Percentiles rank a stretch among this genome's conserved stretches.
phyloP scores from a whole-genome alignment of 2,329 filamentous ascomycete species.

The Amesomyces nigricolor region DNA sequence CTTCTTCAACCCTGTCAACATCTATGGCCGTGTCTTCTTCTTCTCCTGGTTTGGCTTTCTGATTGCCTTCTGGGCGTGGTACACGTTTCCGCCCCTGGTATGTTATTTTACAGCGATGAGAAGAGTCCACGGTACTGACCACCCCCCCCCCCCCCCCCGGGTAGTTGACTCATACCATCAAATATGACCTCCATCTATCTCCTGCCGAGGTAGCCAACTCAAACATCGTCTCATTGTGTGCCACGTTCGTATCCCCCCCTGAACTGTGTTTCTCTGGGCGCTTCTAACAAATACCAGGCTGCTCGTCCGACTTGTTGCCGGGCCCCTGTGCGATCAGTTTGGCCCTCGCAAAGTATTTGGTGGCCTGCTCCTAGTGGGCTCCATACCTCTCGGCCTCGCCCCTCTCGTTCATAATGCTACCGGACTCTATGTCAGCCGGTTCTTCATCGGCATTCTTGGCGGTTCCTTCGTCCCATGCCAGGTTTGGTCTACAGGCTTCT shows the following conservation, averaged over 20 bases:
- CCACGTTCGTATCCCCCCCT: constrained; percentile 45
- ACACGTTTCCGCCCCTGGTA: constrained; percentile 82
- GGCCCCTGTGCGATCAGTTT: constrained; percentile 78
- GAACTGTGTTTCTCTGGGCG: background rate
- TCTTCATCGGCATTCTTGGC: constrained; percentile 76
- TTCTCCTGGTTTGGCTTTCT: constrained; percentile 86
- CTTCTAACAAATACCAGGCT: constrained; percentile 41
- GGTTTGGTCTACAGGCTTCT: constrained; percentile 90
- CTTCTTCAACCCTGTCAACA: constrained; percentile 67
- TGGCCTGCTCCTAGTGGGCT: constrained; percentile 67
- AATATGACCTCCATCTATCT: constrained; percentile 67
- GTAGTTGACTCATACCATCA: constrained; percentile 68
- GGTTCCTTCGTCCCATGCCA: constrained; percentile 80
- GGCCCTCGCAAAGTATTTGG: constrained; percentile 78
- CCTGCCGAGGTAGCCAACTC: constrained; percentile 74
- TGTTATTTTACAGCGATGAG: constrained; percentile 26
- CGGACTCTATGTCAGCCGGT: constrained; percentile 67
- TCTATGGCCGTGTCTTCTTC: constrained; percentile 83
- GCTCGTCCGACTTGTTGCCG: constrained; percentile 69
- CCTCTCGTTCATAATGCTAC: constrained; percentile 64
- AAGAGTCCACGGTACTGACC: background rate
- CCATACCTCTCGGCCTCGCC: constrained; percentile 76
- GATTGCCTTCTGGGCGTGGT: constrained; percentile 87
- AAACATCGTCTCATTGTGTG: constrained; percentile 76
- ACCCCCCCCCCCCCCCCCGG: too few species aligned